Percentiles rank a stretch among this genome's conserved stretches.
Evolutionary conservation across 2,329 filamentous ascomycete species (phyloP).

Genomic region (Anisogramma anomala): DNA sequence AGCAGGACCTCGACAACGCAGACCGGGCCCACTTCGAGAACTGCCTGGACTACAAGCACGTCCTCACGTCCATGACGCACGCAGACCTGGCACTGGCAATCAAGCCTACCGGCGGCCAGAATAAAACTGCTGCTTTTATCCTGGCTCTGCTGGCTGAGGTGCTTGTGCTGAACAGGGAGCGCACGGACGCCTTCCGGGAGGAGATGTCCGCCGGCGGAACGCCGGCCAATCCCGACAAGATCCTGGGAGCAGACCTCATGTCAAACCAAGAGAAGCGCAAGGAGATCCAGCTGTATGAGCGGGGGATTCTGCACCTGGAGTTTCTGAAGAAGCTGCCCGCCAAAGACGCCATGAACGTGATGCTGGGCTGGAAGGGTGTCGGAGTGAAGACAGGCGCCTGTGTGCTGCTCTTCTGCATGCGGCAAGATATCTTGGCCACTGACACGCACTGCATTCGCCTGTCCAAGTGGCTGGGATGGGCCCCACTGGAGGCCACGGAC

Average conservation of each 20-base stretch:
- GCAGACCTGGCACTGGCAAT: slow-evolving; percentile 58
- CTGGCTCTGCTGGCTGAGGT: slow-evolving; percentile 64
- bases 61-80: slow-evolving; percentile 42
- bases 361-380: slow-evolving; percentile 40
- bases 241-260: slow-evolving; percentile 31
- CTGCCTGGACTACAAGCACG: slow-evolving; percentile 56
- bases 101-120: slow-evolving; percentile 56
- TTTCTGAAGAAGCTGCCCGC: slow-evolving; percentile 34
- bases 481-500: slow-evolving; percentile 36
- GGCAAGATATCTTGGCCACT: slow-evolving; percentile 42
- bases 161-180: slow-evolving; percentile 50
- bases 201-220: slow-evolving; percentile 26
- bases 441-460: slow-evolving; percentile 46
- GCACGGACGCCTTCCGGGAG: slow-evolving; percentile 31
- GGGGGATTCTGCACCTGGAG: slow-evolving; percentile 46
- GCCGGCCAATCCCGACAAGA: slow-evolving; percentile 28
- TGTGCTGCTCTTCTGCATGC: slow-evolving; percentile 44
- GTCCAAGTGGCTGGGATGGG: slow-evolving; percentile 42
- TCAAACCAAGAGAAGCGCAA: slow-evolving; percentile 38
- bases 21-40: slow-evolving; percentile 6
- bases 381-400: slow-evolving; percentile 48
- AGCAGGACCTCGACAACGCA: neutral
- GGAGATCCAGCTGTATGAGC: slow-evolving; percentile 45
- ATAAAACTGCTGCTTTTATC: slow-evolving; percentile 60
- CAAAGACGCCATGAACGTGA: slow-evolving; percentile 37